Base-by-base conservation (phyloP, 1,284 basidiomycete genomes). In the Rhodotorula sp. region DNA sequence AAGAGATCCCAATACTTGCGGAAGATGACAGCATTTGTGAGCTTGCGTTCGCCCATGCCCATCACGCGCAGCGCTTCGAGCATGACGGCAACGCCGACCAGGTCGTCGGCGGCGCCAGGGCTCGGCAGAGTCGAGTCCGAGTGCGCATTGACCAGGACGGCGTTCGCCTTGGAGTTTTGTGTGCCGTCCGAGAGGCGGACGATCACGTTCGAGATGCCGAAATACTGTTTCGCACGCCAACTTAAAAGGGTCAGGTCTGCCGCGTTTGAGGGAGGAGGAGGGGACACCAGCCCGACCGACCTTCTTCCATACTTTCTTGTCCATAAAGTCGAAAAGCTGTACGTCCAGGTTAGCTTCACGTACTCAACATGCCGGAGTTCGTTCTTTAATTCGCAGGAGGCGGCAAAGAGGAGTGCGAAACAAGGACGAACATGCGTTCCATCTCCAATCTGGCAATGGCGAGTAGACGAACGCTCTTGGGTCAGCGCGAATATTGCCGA, bases 131-230 rank as follows among this genome's bases (percentile, higher is more conserved):
- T 85, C 63, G 82, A 83, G 80, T 98, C 95, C 52, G 98, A 83
- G 82, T 99, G 95, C 0, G 93, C 84, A 76, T 97, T 97, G 61
- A 95, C 86, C 49, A 99, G 85, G 2, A 97, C 86, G 0, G 93
- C 89, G 73, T 95, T 88, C 62, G 88, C 86, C 78, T 92, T 93
- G 15, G 76, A 74, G 1, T 88, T 86, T 59, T 85, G 84, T 6
- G 91, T 89, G 12, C 90, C 91, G 77, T 94, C 87, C 10, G 92
- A 93, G 56, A 99, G 84, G 60, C 92, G 90, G 8, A 98, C 85
- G 67, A 99, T 84, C 78, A 97, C 88, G 81, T 99, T 99, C 48
- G 88, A 87, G 64, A 99, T 86, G 77, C 67, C 66, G 28, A 90
- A 87, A 77, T 98, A 99, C 90, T 90, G 82, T 98, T 97, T 21